phyloP scores from a whole-genome alignment of 2,329 filamentous ascomycete species.

The Colletotrichum eleusines region DNA sequence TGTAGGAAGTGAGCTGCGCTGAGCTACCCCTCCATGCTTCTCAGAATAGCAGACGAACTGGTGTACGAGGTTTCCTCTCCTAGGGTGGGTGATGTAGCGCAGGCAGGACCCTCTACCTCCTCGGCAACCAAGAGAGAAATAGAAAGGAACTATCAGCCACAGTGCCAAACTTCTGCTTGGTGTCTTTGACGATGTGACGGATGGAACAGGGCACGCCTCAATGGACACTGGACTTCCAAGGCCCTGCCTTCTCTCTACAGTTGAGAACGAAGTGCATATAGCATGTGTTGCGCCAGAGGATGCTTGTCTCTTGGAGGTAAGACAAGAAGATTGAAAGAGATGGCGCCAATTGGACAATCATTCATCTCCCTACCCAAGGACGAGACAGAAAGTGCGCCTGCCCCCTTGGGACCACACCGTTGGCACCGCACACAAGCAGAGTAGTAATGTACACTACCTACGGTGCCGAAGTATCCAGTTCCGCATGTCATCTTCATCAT shows the following conservation, averaged over 20 bases:
- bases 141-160: background rate
- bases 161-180: background rate
- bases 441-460: background rate
- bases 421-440: conserved; percentile 4
- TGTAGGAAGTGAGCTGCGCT: conserved; percentile 9
- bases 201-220: background rate
- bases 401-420: conserved; percentile 6
- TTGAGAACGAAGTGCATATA: background rate
- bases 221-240: background rate
- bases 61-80: background rate
- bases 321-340: conserved; percentile 18
- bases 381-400: conserved; percentile 9
- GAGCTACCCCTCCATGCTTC: conserved; percentile 5
- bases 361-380: background rate
- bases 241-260: background rate
- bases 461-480: conserved; percentile 12
- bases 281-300: conserved; percentile 14
- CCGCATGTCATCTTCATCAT: conserved; percentile 31
- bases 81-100: background rate
- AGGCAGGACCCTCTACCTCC: background rate
- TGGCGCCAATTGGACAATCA: background rate
- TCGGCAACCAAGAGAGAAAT: background rate
- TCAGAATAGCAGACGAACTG: conserved; percentile 14
- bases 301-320: conserved; percentile 26
- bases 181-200: background rate